Evolutionary conservation across 768 basidiomycete genomes (phyloP).

Genomic region (Lactarius sanguifluus): DNA sequence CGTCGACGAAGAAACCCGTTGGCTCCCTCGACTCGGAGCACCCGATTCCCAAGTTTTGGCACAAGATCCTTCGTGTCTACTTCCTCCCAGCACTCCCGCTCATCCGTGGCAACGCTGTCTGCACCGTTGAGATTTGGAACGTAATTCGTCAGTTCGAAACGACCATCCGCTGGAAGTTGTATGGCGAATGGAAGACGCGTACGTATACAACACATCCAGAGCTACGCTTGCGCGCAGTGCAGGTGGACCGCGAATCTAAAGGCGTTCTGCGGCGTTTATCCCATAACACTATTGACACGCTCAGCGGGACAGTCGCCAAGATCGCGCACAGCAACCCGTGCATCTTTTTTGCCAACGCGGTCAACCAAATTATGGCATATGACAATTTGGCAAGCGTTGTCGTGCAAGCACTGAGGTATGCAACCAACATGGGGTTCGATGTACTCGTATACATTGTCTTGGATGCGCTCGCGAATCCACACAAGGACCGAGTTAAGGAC

Average conservation of each 20-base stretch:
- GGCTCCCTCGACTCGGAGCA: conserved; percentile 55
- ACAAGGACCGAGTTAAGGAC: conserved; percentile 80
- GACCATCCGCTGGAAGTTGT: conserved; percentile 82
- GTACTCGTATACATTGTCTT: conserved; percentile 86
- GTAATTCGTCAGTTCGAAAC: conserved; percentile 79
- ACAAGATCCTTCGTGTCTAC: conserved; percentile 71
- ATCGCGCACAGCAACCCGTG: conserved; percentile 92
- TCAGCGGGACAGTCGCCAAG: conserved; percentile 89
- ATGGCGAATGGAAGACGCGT: conserved; percentile 90
- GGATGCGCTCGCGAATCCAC: conserved; percentile 81
- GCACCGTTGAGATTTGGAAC: conserved; percentile 91
- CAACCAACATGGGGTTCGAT: conserved; percentile 93
- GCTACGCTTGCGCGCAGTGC: conserved; percentile 73
- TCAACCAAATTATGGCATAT: conserved; percentile 95
- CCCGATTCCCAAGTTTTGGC: conserved; percentile 80
- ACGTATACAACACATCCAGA: conserved; percentile 76
- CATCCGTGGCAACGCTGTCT: conserved; percentile 81
- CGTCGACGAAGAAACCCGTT: conserved; percentile 58
- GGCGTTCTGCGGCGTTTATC: conserved; percentile 86
- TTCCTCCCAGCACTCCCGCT: conserved; percentile 86
- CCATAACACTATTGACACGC: conserved; percentile 75
- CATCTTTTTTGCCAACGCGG: conserved; percentile 84
- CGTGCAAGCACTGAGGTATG: conserved; percentile 84
- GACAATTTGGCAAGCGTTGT: conserved; percentile 90
- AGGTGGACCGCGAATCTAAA: conserved; percentile 87